Evolutionary conservation across 73 alveolate species (phyloP).

Genomic region (Paramecium tetraurelia): DNA sequence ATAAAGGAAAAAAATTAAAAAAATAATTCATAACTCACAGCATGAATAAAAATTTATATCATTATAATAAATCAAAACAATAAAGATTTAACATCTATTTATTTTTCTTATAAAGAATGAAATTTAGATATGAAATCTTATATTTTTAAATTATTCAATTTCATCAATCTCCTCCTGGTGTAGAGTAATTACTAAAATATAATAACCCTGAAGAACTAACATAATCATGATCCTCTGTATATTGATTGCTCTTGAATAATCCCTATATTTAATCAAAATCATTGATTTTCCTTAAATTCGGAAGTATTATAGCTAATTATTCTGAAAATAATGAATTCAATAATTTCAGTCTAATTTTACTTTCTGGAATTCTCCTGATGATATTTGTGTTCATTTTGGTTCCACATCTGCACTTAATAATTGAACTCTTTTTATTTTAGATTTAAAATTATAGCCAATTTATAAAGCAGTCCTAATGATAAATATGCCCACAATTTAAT

Average conservation of each 20-base stretch:
- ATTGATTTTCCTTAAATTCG: neutral
- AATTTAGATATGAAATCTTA: neutral
- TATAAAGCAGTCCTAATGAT: neutral
- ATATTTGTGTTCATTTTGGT: neutral
- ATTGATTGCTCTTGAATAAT: neutral
- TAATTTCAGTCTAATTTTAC: neutral
- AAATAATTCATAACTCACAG: neutral
- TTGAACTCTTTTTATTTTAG: neutral
- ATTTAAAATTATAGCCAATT: neutral
- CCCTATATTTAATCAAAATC: neutral
- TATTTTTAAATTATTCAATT: neutral
- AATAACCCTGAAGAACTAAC: neutral
- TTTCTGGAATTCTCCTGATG: neutral
- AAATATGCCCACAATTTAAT: neutral
- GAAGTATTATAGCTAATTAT: neutral
- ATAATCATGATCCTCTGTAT: neutral
- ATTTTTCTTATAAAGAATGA: neutral
- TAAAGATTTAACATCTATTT: too few relatives aligned
- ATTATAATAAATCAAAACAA: too few relatives aligned
- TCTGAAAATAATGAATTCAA: neutral
- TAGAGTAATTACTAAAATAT: neutral
- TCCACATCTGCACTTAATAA: neutral
- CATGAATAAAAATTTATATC: neutral
- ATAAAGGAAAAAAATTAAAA: neutral
- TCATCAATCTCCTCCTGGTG: slow-evolving; percentile 15